Evolutionary conservation across 225 moss, liverwort and hornwort species (phyloP).

Genomic region (Physcomitrium patens): DNA sequence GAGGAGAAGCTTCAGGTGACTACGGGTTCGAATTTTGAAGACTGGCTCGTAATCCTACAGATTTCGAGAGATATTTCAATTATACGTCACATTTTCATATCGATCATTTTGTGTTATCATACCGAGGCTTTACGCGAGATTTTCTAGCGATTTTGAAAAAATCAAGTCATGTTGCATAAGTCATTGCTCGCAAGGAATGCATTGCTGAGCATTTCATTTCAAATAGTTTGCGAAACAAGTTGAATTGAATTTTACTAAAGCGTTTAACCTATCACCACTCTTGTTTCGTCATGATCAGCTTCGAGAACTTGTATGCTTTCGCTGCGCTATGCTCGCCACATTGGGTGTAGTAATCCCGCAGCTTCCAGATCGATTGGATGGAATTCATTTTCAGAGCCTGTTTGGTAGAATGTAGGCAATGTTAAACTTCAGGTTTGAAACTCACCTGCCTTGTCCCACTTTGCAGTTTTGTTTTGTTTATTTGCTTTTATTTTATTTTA

Average conservation of each 20-base stretch:
- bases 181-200: not conserved
- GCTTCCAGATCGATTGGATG: slow-evolving; percentile 70
- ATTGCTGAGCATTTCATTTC: not conserved
- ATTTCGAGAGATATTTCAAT: slow-evolving; percentile 89
- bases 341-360: slow-evolving; percentile 89
- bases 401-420: slow-evolving; percentile 97
- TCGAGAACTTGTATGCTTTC: slow-evolving; percentile 82
- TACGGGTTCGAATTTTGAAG: slow-evolving; percentile 88
- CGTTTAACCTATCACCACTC: not conserved
- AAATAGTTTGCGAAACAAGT: no score
- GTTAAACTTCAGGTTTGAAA: slow-evolving; percentile 83
- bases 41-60: slow-evolving; percentile 58
- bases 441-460: not conserved
- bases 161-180: no score
- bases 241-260: not conserved
- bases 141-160: not conserved
- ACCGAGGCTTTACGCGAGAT: slow-evolving; percentile 14
- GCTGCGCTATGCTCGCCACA: slow-evolving; percentile 98
- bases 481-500: no score
- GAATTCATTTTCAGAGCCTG: slow-evolving; percentile 83
- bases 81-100: slow-evolving; percentile 33
- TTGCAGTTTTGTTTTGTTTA: not conserved
- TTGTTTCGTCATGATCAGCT: slow-evolving; percentile 41
- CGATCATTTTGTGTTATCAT: slow-evolving; percentile 10
- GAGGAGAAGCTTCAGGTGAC: slow-evolving; percentile 88